These are phyloP conservation scores for Colletotrichum sp. DNA, from an alignment of 2,329 filamentous ascomycete species.

Conservation along the genomic window DNA sequence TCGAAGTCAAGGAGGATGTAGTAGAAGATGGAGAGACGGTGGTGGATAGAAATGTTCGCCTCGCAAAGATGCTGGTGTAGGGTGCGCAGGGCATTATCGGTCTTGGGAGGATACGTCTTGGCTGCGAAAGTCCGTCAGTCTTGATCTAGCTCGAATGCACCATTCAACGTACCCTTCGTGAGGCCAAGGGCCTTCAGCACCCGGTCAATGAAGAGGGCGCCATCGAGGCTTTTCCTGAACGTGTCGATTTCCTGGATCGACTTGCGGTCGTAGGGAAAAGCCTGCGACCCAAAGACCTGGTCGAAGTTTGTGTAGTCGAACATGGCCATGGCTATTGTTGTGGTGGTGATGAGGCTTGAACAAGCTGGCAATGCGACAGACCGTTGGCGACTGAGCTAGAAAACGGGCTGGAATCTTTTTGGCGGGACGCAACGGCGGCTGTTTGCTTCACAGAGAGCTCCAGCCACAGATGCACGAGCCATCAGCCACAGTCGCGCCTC, in stretches of 20 bases:
- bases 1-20: conserved; percentile 82
- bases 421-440: neutral
- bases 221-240: conserved; percentile 71
- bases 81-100: conserved; percentile 68
- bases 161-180: conserved; percentile 45
- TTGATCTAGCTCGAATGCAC: too few species aligned
- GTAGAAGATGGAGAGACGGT: conserved; percentile 84
- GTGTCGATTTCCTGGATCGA: conserved; percentile 67
- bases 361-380: neutral
- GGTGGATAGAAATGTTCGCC: conserved; percentile 68
- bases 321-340: conserved; percentile 46
- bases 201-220: conserved; percentile 80
- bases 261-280: conserved; percentile 67
- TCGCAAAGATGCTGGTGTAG: conserved; percentile 75
- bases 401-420: neutral
- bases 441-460: neutral
- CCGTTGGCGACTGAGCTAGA: neutral
- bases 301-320: conserved; percentile 72
- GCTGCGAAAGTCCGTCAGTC: conserved; percentile 35
- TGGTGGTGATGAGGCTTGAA: neutral
- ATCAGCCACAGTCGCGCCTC: conserved; percentile 13
- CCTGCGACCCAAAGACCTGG: conserved; percentile 67
- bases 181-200: conserved; percentile 75
- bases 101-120: conserved; percentile 77
- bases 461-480: neutral